Conservation (phyloP, 108 stramenopile genomes). For the Pseudonitzschia delicatissima region DNA sequence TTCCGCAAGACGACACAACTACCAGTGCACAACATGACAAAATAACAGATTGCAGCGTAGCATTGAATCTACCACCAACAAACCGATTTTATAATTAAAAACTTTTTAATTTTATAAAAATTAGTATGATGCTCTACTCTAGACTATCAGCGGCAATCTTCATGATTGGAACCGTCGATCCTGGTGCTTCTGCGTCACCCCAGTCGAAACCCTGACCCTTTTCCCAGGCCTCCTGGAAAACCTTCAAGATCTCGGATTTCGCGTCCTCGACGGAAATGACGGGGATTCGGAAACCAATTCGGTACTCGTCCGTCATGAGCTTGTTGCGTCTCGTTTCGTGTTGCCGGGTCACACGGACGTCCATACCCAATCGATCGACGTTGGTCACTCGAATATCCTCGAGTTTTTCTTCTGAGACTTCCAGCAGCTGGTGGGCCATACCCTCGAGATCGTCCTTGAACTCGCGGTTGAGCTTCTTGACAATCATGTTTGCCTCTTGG, state of each 20-base stretch:
- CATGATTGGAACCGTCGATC: conserved; percentile 67
- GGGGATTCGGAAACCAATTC: conserved; percentile 91
- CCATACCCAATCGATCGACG: conserved; percentile 95
- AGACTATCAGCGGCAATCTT: conserved; percentile 86
- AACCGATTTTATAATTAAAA: too few relatives aligned
- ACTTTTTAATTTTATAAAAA: background rate
- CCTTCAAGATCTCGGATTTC: conserved; percentile 93
- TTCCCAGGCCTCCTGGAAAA: conserved; percentile 99
- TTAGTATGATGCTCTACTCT: conserved; percentile 42
- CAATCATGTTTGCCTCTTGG: conserved; percentile 83
- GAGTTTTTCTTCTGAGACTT: conserved; percentile 45
- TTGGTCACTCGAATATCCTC: conserved; percentile 78
- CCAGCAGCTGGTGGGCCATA: conserved; percentile 70
- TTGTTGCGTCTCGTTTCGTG: conserved; percentile 75
- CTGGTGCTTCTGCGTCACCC: conserved; percentile 66
- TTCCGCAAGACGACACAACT: too few relatives aligned
- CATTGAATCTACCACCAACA: too few relatives aligned
- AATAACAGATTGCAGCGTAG: too few relatives aligned
- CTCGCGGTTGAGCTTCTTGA: conserved; percentile 67
- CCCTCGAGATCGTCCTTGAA: conserved; percentile 60
- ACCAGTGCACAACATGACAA: too few relatives aligned
- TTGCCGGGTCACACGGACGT: conserved; percentile 87
- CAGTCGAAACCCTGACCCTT: conserved; percentile 72
- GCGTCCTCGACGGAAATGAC: conserved; percentile 95
- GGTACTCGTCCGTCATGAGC: conserved; percentile 90